phyloP scores from a whole-genome alignment of 1,284 basidiomycete species.

The Mixia osmundae region DNA sequence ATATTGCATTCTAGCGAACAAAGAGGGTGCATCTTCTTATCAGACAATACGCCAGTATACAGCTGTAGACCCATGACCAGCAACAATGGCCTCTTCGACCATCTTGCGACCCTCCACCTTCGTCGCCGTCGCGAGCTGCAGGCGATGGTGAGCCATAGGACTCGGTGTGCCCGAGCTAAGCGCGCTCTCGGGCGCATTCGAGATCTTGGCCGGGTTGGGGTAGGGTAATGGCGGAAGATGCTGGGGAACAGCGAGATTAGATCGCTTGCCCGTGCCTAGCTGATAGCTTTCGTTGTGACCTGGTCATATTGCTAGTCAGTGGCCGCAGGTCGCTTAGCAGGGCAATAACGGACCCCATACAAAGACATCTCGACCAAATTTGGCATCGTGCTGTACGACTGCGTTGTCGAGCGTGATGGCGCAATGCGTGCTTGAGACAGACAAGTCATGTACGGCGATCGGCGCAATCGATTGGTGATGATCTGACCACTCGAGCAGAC shows the following conservation, averaged over 20 bases:
- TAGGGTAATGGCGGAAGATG: constrained; percentile 28
- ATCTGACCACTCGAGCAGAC: constrained; percentile 60
- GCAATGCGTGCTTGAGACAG: constrained; percentile 36
- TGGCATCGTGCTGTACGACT: constrained; percentile 24
- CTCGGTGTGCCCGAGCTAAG: constrained; percentile 20
- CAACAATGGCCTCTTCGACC: constrained; percentile 9
- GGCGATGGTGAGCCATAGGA: constrained; percentile 25
- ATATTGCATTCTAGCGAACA: too few species aligned
- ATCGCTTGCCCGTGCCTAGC: constrained; percentile 60
- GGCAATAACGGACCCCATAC: constrained; percentile 30
- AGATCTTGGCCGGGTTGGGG: constrained; percentile 19
- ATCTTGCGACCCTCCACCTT: constrained; percentile 29
- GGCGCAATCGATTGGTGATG: constrained; percentile 35
- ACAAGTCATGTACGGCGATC: constrained; percentile 42
- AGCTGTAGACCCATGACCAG: constrained; percentile 10
- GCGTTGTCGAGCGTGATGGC: constrained; percentile 27
- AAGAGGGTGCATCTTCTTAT: too few species aligned
- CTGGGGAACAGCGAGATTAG: constrained; percentile 44
- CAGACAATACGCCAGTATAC: constrained; percentile 13
- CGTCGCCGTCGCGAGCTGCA: constrained; percentile 29
- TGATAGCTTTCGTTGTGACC: constrained; percentile 43
- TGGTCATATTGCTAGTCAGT: constrained; percentile 21
- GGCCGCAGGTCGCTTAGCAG: too few species aligned
- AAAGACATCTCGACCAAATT: constrained; percentile 30
- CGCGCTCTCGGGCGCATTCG: constrained; percentile 32